Conservation (phyloP, 805 yeast genomes). For the Pichia heedii region DNA sequence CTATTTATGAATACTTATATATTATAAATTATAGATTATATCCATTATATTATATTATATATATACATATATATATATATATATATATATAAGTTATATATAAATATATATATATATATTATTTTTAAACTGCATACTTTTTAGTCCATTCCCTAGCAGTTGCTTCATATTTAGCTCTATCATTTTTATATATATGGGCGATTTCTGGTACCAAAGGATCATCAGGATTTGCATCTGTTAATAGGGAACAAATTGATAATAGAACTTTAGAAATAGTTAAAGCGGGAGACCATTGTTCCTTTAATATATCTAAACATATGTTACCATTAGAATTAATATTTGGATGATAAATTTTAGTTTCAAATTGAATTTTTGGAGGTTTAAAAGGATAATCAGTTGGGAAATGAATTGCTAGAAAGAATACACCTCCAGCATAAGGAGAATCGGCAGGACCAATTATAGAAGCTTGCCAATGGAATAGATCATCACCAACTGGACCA, state of each 20-base stretch:
- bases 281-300: slow-evolving; percentile 99
- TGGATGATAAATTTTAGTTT: slow-evolving; percentile 95
- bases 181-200: slow-evolving; percentile 92
- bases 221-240: slow-evolving; percentile 97
- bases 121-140: slow-evolving; percentile 77
- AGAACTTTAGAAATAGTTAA: slow-evolving; percentile 92
- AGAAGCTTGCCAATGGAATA: slow-evolving; percentile 99
- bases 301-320: slow-evolving; percentile 92
- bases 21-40: no score
- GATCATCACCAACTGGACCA: slow-evolving; percentile 96
- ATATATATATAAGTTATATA: not conserved
- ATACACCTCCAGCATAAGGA: slow-evolving; percentile 75
- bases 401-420: slow-evolving; percentile 92
- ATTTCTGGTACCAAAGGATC: slow-evolving; percentile 99
- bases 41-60: no score
- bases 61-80: no score
- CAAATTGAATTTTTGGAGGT: slow-evolving; percentile 91
- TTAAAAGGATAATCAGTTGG: slow-evolving; percentile 99
- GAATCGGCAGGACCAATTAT: slow-evolving; percentile 99
- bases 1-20: no score
- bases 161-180: slow-evolving; percentile 87
- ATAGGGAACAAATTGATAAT: slow-evolving; percentile 86
- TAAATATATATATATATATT: not conserved
- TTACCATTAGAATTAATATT: slow-evolving; percentile 94
- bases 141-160: slow-evolving; percentile 98